Conservation (phyloP, 306 rosid species). For the Cajanus cajan region DNA sequence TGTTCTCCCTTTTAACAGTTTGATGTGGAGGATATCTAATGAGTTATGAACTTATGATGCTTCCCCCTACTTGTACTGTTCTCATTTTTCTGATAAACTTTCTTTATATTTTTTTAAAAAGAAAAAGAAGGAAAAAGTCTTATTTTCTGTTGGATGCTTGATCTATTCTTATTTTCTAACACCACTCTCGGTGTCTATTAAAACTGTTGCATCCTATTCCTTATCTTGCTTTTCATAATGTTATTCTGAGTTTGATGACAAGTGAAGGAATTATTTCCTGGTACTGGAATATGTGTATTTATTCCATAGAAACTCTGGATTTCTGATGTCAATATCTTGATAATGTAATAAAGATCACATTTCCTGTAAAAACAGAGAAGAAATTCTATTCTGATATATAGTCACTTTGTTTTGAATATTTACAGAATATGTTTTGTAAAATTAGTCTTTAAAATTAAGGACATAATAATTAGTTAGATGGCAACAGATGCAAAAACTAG, state of each 20-base stretch:
- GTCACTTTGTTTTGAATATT: not conserved
- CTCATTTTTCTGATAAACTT: not conserved
- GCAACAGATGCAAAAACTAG: not conserved
- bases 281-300: not conserved
- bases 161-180: slow-evolving; percentile 7
- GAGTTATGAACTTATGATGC: not conserved
- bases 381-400: not conserved
- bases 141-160: slow-evolving; percentile 5
- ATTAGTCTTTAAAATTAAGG: not conserved
- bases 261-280: not conserved
- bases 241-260: not conserved
- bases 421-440: not conserved
- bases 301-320: not conserved
- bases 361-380: not conserved
- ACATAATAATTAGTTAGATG: not conserved
- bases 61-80: not conserved
- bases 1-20: no score
- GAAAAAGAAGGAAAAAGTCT: not conserved
- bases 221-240: not conserved
- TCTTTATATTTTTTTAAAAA: not conserved
- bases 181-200: not conserved
- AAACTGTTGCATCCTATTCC: not conserved
- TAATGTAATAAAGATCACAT: not conserved
- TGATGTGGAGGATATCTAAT: not conserved
- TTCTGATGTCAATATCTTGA: not conserved